phyloP scores from a whole-genome alignment of 2,329 filamentous ascomycete genomes.

The Aspergillus pseudoviridinutans region DNA sequence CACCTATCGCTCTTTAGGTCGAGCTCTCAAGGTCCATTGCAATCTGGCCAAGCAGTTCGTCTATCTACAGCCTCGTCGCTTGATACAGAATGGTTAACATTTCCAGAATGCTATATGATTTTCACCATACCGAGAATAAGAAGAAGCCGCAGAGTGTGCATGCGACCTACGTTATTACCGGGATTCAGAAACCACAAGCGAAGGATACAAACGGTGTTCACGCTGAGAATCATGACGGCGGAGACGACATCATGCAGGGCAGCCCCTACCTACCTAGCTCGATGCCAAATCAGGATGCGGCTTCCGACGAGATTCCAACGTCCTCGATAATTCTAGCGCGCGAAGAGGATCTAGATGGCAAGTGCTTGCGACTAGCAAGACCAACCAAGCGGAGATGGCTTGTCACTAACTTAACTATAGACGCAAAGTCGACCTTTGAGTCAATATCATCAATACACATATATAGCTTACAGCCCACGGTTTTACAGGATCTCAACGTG shows the following conservation, averaged over 20 bases:
- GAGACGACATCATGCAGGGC: slow-evolving; percentile 57
- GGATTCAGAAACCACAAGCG: slow-evolving; percentile 52
- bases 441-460: slow-evolving; percentile 76
- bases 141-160: slow-evolving; percentile 72
- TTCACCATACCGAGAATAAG: slow-evolving; percentile 71
- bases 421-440: slow-evolving; percentile 63
- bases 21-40: slow-evolving; percentile 76
- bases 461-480: slow-evolving; percentile 74
- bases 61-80: neutral
- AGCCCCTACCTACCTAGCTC: slow-evolving; percentile 66
- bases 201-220: slow-evolving; percentile 36
- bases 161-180: slow-evolving; percentile 87
- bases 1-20: slow-evolving; percentile 80
- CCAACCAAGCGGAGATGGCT: neutral
- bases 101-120: slow-evolving; percentile 78
- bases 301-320: slow-evolving; percentile 51
- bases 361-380: slow-evolving; percentile 8
- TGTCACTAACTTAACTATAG: slow-evolving; percentile 40
- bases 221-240: slow-evolving; percentile 53
- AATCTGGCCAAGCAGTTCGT: slow-evolving; percentile 83
- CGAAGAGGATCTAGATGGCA: slow-evolving; percentile 70
- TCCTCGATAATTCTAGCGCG: slow-evolving; percentile 63
- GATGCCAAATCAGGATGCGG: slow-evolving; percentile 50
- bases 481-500: slow-evolving; percentile 67
- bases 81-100: slow-evolving; percentile 13